Conservation (phyloP, 345 rosid species). For the Populus tremula region DNA sequence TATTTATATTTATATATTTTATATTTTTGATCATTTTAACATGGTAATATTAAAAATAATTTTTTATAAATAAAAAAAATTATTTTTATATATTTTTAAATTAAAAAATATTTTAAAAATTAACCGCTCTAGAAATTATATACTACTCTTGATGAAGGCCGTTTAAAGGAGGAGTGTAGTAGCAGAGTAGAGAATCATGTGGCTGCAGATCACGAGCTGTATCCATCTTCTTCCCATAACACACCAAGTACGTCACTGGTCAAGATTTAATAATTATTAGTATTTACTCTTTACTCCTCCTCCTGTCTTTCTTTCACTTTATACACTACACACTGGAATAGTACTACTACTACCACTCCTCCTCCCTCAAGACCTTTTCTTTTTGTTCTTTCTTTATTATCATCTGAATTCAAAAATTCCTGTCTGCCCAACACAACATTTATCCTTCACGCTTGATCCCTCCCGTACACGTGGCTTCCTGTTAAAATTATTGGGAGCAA, state of each 20-base stretch:
- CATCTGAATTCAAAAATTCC: not conserved
- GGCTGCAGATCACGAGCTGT: too few species aligned
- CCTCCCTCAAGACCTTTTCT: not conserved
- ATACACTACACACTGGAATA: not conserved
- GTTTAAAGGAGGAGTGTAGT: too few species aligned
- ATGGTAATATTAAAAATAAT: too few species aligned
- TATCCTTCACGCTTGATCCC: not conserved
- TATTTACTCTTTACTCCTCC: too few species aligned
- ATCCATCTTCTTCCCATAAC: too few species aligned
- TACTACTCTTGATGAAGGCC: too few species aligned
- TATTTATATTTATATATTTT: too few species aligned
- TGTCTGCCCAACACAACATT: not conserved
- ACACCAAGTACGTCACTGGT: not conserved
- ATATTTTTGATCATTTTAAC: too few species aligned
- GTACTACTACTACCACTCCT: not conserved
- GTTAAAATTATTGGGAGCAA: not conserved
- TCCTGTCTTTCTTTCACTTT: not conserved
- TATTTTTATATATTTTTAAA: too few species aligned
- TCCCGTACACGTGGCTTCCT: not conserved
- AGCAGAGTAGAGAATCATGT: too few species aligned
- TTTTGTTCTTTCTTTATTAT: not conserved
- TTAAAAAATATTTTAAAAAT: too few species aligned
- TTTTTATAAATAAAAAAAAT: too few species aligned
- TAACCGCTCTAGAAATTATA: rapidly evolving
- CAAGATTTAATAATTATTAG: not conserved